Conservation (phyloP, 768 basidiomycete genomes). For the Suillus decipiens region DNA sequence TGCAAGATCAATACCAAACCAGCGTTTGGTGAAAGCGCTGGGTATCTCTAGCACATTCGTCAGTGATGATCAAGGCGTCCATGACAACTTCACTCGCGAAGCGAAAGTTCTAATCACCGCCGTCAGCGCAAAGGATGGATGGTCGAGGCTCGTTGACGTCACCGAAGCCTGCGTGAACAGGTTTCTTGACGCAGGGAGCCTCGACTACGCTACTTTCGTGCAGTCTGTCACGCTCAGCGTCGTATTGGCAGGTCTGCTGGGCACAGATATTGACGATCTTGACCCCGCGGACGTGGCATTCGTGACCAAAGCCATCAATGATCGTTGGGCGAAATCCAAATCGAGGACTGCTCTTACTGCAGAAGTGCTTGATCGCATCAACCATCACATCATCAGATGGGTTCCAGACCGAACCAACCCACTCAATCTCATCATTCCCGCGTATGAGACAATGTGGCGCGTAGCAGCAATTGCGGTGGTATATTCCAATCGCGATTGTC, state of each 20-base stretch:
- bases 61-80: constrained; percentile 30
- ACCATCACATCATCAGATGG: constrained; percentile 39
- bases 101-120: constrained; percentile 26
- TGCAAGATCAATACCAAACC: constrained; percentile 23
- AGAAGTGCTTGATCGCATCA: constrained; percentile 26
- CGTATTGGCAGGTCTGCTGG: constrained; percentile 41
- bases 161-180: constrained; percentile 14
- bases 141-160: constrained; percentile 18
- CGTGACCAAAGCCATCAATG: constrained; percentile 44
- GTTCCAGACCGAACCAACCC: constrained; percentile 38
- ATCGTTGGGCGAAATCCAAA: constrained; percentile 41
- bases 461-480: constrained; percentile 48
- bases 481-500: constrained; percentile 20
- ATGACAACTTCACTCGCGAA: constrained; percentile 29
- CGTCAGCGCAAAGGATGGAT: constrained; percentile 13
- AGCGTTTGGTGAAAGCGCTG: constrained; percentile 29
- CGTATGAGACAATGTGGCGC: constrained; percentile 61
- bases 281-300: constrained; percentile 33
- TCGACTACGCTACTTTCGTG: constrained; percentile 37
- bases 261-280: constrained; percentile 30
- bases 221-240: constrained; percentile 41
- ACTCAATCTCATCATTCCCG: constrained; percentile 51
- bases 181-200: background rate
- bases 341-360: constrained; percentile 29
- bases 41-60: constrained; percentile 54